Percentiles rank a stretch among this genome's conserved stretches.
Evolutionary conservation across 139 green algal species (phyloP).

Genomic region (Gonium pectorale): DNA sequence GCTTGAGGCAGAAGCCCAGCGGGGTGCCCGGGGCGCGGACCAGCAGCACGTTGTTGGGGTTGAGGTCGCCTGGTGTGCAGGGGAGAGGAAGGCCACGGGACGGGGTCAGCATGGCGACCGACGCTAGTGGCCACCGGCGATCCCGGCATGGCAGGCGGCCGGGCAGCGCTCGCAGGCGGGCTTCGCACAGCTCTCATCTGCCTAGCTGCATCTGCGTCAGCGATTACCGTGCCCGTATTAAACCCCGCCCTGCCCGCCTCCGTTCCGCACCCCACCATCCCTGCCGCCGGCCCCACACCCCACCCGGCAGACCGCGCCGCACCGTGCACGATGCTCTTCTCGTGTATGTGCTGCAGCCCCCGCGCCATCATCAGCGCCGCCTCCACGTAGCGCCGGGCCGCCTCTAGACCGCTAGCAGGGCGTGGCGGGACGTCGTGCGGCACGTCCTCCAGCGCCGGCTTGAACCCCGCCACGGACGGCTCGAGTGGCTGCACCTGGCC

Average conservation of each 20-base stretch:
- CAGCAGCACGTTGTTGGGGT: slow-evolving; percentile 46
- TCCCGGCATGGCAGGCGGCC: too few relatives aligned
- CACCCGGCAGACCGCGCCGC: not conserved
- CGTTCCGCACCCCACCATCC: too few relatives aligned
- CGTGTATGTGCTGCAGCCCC: slow-evolving; percentile 59
- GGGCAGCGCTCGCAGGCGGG: too few relatives aligned
- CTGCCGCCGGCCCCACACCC: too few relatives aligned
- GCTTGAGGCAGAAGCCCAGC: slow-evolving; percentile 51
- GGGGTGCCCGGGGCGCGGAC: slow-evolving; percentile 2
- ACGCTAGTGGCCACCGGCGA: too few relatives aligned
- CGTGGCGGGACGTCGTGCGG: not conserved
- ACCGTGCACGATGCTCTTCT: slow-evolving; percentile 61
- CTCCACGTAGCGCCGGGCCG: slow-evolving; percentile 35
- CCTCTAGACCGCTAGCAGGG: slow-evolving; percentile 10
- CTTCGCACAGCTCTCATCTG: too few relatives aligned
- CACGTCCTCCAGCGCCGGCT: not conserved
- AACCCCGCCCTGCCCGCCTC: too few relatives aligned
- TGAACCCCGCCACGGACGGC: too few relatives aligned
- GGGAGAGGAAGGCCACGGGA: not conserved
- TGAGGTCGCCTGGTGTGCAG: slow-evolving; percentile 51
- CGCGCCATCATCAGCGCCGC: slow-evolving; percentile 43
- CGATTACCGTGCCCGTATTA: too few relatives aligned
- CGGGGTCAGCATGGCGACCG: too few relatives aligned
- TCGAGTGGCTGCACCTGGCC: too few relatives aligned
- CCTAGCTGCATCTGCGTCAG: too few relatives aligned